Base-by-base conservation (phyloP, 163 green algal genomes). In the Prototheca wickerhamii region DNA sequence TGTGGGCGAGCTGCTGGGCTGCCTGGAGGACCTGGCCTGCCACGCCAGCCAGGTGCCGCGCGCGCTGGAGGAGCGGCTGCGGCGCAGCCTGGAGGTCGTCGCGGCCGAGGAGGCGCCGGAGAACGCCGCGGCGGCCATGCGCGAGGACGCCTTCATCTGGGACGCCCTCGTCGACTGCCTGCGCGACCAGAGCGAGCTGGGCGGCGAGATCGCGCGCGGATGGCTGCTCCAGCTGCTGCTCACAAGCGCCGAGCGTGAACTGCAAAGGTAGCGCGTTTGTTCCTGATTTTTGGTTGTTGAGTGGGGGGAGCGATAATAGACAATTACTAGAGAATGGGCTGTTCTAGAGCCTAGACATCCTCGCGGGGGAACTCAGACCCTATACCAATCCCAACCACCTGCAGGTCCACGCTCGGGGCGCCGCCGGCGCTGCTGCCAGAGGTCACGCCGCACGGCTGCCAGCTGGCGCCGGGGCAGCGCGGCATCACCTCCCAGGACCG, bases 211-310 rank as follows among this genome's bases (percentile, higher is more conserved):
- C 5, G 67, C 53, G 25, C 60, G 60, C 51, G 67, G 60, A 40
- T 73, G 67, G 67, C 67, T 73, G 32, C 43, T 63, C 32, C 53
- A 58, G 42, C 60, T 73, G 60, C 60, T 73, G 43, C 29, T 73
- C 21, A 43, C 60, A 5, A 53, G 52, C 10, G 67, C 67, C 4
- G 67, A 73, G 51, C 51, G 46, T 1, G 58, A 62, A 35, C 34
- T 63, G 35, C 59, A 65, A 15, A 0, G 37, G 59, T 2, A 29
- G 65, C 34, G 12, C 44, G 37, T 21, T 44, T 10, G 37, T 10
- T 15, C 37, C 37, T 10, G 37, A 44, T 21, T 21, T 21, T 12
- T 12, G 12, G 12, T 25, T 54, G 12, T 28, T 54, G 46, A 18
- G 46, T 30, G 46, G 46, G 46, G 12, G 12, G 46, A 12, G 20